Percentiles rank a stretch among this genome's conserved stretches.
Conservation (phyloP, 2,329 filamentous ascomycete genomes). For the Pseudocercospora cruenta region DNA sequence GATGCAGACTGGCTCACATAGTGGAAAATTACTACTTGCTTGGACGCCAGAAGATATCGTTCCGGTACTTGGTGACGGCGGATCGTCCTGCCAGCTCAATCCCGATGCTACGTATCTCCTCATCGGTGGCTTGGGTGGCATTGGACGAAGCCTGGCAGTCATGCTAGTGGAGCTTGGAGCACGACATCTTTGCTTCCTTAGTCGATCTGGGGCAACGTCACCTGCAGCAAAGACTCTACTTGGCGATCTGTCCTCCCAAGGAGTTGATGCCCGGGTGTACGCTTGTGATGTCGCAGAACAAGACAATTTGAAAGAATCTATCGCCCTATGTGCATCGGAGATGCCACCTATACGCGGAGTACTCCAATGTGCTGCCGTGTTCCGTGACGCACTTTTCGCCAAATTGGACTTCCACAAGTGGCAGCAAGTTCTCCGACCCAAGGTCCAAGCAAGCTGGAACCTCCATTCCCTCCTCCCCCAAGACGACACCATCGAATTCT, state of each 20-base stretch:
- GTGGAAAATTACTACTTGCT: constrained; percentile 1
- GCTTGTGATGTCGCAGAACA: not conserved
- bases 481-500: constrained; percentile 26
- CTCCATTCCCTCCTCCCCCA: too few species aligned
- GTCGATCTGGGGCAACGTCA: constrained; percentile 5
- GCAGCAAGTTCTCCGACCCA: constrained; percentile 21
- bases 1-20: not conserved
- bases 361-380: constrained; percentile 40
- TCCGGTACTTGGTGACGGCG: not conserved
- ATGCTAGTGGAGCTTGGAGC: constrained; percentile 29
- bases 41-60: not conserved
- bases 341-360: constrained; percentile 8
- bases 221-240: not conserved
- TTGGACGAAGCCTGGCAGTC: constrained; percentile 25
- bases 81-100: not conserved
- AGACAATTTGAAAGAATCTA: not conserved
- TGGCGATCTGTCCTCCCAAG: not conserved
- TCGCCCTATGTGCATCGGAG: not conserved
- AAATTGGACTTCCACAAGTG: constrained; percentile 29
- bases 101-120: constrained; percentile 25
- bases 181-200: constrained; percentile 23
- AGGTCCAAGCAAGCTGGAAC: constrained; percentile 21
- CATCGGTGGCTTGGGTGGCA: constrained; percentile 32
- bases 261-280: not conserved
- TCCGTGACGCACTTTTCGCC: constrained; percentile 26